These are phyloP conservation scores for Cercospora citrullina DNA, from an alignment of 2,329 filamentous ascomycete genomes.

Conservation along the genomic window DNA sequence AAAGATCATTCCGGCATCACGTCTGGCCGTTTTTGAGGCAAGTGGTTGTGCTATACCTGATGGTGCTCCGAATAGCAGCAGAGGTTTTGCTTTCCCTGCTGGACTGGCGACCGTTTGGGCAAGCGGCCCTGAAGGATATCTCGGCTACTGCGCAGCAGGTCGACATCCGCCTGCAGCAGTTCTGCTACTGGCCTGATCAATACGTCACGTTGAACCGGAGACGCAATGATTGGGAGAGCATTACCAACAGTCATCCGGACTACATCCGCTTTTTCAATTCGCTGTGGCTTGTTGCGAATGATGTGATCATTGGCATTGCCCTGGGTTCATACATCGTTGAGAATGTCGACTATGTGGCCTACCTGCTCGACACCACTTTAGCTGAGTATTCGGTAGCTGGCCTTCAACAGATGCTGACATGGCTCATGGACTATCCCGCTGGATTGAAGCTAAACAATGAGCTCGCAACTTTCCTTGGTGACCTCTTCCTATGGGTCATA, in stretches of 20 bases:
- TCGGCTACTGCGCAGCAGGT: slow-evolving; percentile 96
- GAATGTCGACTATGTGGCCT: slow-evolving; percentile 81
- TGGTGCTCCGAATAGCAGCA: slow-evolving; percentile 76
- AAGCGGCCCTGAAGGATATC: slow-evolving; percentile 87
- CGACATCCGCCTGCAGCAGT: slow-evolving; percentile 94
- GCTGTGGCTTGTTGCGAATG: slow-evolving; percentile 96
- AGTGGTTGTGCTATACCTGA: slow-evolving; percentile 73
- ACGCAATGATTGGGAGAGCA: slow-evolving; percentile 91
- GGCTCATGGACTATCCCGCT: slow-evolving; percentile 94
- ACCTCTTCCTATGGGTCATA: slow-evolving; percentile 97
- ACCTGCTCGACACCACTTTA: slow-evolving; percentile 73
- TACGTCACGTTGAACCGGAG: slow-evolving; percentile 87
- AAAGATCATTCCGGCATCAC: slow-evolving; percentile 71
- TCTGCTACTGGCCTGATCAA: slow-evolving; percentile 98
- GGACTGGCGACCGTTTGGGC: slow-evolving; percentile 78
- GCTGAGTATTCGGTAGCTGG: slow-evolving; percentile 84
- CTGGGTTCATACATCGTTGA: slow-evolving; percentile 96
- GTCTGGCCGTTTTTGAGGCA: slow-evolving; percentile 72
- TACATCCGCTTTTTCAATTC: slow-evolving; percentile 99
- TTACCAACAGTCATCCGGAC: slow-evolving; percentile 91
- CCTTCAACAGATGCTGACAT: slow-evolving; percentile 82
- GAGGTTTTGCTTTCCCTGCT: slow-evolving; percentile 76
- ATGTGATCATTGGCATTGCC: slow-evolving; percentile 97
- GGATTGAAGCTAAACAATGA: slow-evolving; percentile 95
- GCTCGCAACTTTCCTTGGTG: slow-evolving; percentile 87